phyloP scores from a whole-genome alignment of 257 asterid genomes.

The Dorcoceras hygrometricum region DNA sequence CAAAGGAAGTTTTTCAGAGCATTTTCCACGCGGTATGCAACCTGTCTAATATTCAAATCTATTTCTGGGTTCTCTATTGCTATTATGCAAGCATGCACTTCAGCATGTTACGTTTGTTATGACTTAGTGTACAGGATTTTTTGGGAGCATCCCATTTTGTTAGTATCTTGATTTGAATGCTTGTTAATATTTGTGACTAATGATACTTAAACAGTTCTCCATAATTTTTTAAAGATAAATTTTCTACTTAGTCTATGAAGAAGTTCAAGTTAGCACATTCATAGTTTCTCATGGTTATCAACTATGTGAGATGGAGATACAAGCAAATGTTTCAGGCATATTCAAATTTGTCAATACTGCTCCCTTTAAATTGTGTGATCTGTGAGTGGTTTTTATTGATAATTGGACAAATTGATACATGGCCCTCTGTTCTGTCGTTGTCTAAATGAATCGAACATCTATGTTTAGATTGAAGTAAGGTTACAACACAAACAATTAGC shows the following conservation, averaged over 20 bases:
- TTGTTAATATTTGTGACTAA: background rate
- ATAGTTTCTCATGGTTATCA: background rate
- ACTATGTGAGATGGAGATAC: background rate
- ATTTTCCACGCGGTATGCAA: slow-evolving; percentile 71
- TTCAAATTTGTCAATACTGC: background rate
- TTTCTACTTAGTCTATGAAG: too few species aligned
- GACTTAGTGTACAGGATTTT: background rate
- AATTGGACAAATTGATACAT: too few species aligned
- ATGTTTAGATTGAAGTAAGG: background rate
- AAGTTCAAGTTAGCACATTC: background rate
- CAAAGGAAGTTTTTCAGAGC: slow-evolving; percentile 69
- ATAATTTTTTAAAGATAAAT: too few species aligned
- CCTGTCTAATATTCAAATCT: slow-evolving; percentile 19
- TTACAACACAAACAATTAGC: background rate
- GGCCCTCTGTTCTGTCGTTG: background rate
- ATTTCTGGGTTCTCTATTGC: background rate
- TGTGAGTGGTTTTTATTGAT: too few species aligned
- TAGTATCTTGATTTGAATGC: background rate
- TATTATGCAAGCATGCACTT: background rate
- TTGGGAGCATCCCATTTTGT: background rate
- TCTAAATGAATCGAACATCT: background rate
- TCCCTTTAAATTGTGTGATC: background rate
- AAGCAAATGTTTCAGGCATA: background rate
- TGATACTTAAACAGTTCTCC: too few species aligned
- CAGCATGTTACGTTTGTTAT: background rate